phyloP scores from a whole-genome alignment of 2,329 filamentous ascomycete species.

The Coniochaeta prunicola region DNA sequence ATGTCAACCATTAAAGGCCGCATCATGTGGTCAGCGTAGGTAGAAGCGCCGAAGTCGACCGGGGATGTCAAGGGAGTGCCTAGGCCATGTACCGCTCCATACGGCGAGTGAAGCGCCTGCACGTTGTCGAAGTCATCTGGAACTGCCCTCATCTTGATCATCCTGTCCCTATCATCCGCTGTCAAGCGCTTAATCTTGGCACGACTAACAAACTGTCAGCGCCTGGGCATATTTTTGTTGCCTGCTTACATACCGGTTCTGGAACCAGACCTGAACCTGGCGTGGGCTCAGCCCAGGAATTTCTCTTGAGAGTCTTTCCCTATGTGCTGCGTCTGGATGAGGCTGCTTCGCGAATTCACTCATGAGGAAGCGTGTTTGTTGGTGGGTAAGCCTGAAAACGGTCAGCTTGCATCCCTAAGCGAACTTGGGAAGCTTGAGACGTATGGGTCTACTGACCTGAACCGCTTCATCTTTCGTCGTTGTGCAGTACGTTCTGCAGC shows the following conservation, averaged over 20 bases:
- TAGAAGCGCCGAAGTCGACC: conserved; percentile 38
- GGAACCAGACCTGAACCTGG: conserved; percentile 97
- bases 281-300: conserved; percentile 87
- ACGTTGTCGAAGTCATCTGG: conserved; percentile 66
- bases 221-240: not conserved
- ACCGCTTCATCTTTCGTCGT: conserved; percentile 68
- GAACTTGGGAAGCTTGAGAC: not conserved
- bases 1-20: conserved; percentile 64
- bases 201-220: conserved; percentile 35
- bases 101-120: conserved; percentile 60
- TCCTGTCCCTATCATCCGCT: conserved; percentile 61
- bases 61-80: conserved; percentile 40
- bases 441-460: conserved; percentile 48
- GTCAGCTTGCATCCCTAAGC: conserved; percentile 20
- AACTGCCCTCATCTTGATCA: conserved; percentile 66
- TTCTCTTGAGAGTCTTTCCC: conserved; percentile 78
- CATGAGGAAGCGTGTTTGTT: conserved; percentile 96
- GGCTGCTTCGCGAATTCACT: conserved; percentile 94
- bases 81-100: conserved; percentile 51
- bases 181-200: conserved; percentile 67
- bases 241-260: conserved; percentile 67
- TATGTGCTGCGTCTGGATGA: conserved; percentile 85
- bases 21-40: conserved; percentile 55
- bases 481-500: conserved; percentile 50
- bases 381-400: conserved; percentile 72